phyloP scores from a whole-genome alignment of 2,329 filamentous ascomycete species.

The Chrysosporium keratinophilum region DNA sequence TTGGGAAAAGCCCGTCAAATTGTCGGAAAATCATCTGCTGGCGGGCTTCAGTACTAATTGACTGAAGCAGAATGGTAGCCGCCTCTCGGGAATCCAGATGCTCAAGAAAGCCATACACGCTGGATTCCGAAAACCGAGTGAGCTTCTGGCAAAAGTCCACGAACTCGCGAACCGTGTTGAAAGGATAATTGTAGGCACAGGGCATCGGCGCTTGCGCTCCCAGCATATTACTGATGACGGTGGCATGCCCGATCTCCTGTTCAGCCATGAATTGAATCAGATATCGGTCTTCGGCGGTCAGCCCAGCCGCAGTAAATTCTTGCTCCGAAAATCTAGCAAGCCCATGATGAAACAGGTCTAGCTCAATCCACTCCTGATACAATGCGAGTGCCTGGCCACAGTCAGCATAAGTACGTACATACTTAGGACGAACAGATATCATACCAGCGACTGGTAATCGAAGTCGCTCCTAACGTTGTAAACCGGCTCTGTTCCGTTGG shows the following conservation, averaged over 20 bases:
- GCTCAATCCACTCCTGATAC: constrained; percentile 76
- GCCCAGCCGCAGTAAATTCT: constrained; percentile 58
- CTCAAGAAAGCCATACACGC: constrained; percentile 69
- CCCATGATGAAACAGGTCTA: constrained; percentile 71
- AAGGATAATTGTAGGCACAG: constrained; percentile 75
- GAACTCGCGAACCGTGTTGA: constrained; percentile 61
- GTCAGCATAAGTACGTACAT: constrained; percentile 45
- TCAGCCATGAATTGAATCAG: constrained; percentile 67
- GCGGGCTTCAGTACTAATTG: constrained; percentile 66
- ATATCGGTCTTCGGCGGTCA: constrained; percentile 58
- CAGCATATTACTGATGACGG: constrained; percentile 66
- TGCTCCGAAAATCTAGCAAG: constrained; percentile 57
- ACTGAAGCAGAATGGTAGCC: constrained; percentile 61
- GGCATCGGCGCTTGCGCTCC: constrained; percentile 59
- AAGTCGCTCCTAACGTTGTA: constrained; percentile 74
- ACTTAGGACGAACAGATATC: constrained; percentile 43
- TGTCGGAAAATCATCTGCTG: constrained; percentile 84
- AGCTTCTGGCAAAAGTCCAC: constrained; percentile 77
- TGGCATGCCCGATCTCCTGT: constrained; percentile 69
- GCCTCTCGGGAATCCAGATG: constrained; percentile 68
- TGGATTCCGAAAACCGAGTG: constrained; percentile 67
- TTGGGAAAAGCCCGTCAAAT: constrained; percentile 66
- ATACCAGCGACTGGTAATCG: constrained; percentile 62
- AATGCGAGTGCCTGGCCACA: constrained; percentile 57
- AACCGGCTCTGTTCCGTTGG: constrained; percentile 64